Base-by-base conservation (phyloP, 2,329 filamentous ascomycete species). In the Zalaria obscura region DNA sequence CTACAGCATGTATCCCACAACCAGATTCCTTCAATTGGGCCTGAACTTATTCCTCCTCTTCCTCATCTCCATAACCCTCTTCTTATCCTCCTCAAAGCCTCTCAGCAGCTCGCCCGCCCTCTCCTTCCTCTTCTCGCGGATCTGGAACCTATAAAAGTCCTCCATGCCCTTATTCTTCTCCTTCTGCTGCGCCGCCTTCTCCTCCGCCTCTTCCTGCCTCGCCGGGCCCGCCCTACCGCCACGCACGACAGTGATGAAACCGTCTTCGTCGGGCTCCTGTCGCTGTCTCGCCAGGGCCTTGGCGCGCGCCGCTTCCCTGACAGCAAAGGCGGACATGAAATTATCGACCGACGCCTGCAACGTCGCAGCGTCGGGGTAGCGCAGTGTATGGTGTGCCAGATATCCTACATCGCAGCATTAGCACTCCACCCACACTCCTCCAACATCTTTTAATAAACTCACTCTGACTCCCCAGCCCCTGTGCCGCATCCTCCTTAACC, bases 181-280 rank as follows among this genome's bases (percentile, higher is more conserved):
- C 52, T 71, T 69, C 61, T 78, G 74, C 63, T 81, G 76, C 57
- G 76, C 74, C 44, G 69, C 64, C 53, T 73, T 61, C 36, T 69
- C 70, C 55, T 78, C 73, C 10, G 78, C 76, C 52, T 83, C 86
- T 50, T 80, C 80, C 47, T 78, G 72, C 41, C 79, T 74, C 2
- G 83, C 87, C 1, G 84, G 78, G n/a, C 80, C 82, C 5, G 71
- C 71, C 45, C 72, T 71, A 33, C 83, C 83, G 26, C 87, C 87
- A 41, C 83, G 74, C 1, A 80, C 83, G 25, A 98, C 91, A 3
- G 88, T 96, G 38, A 96, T 74, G 58, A 98, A 98, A 2, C 91
- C 91, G 60, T 98, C 91, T 55, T 86, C 88, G 59, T 98, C 91
- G 0, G 89, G 86, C 53, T 86, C 79, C 50, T 82, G 80, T 46